These are phyloP conservation scores for Zopfia rhizophila DNA, from an alignment of 2,329 filamentous ascomycete species.

Conservation along the genomic window DNA sequence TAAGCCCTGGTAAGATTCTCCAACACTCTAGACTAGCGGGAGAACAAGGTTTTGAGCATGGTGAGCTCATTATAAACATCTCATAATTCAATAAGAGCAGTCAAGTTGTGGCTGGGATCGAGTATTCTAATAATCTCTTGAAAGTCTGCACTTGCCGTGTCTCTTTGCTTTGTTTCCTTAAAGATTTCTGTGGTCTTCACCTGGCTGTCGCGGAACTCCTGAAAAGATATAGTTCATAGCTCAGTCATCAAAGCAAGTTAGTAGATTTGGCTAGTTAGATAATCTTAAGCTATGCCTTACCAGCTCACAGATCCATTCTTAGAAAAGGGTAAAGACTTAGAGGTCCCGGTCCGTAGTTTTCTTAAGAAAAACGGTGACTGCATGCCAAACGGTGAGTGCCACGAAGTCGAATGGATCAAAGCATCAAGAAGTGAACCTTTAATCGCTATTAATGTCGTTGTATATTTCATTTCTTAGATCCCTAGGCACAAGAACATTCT, in stretches of 20 bases:
- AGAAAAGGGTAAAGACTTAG: constrained; percentile 72
- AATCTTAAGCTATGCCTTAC: constrained; percentile 48
- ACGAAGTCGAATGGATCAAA: constrained; percentile 71
- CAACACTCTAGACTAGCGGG: constrained; percentile 65
- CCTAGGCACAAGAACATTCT: constrained; percentile 42
- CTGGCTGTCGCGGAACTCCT: constrained; percentile 68
- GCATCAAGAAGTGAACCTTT: constrained; percentile 65
- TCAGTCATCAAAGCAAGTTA: constrained; percentile 63
- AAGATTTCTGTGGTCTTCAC: constrained; percentile 55
- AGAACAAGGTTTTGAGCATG: constrained; percentile 67
- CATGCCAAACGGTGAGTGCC: constrained; percentile 70
- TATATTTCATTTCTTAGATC: constrained; percentile 73
- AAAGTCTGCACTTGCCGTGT: constrained; percentile 48
- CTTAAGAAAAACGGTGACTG: constrained; percentile 70
- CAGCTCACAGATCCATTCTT: constrained; percentile 72
- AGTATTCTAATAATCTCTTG: constrained; percentile 55
- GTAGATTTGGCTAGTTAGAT: background rate
- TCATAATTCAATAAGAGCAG: constrained; percentile 69
- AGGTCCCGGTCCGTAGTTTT: constrained; percentile 69
- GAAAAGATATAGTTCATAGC: constrained; percentile 70
- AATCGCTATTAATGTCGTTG: constrained; percentile 72
- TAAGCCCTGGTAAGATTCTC: constrained; percentile 51
- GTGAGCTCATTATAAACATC: constrained; percentile 73
- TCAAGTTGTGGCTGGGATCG: constrained; percentile 71
- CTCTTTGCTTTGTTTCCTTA: constrained; percentile 53